Evolutionary conservation across 371 early-diverging fungal species (phyloP).

Genomic region (Rhizopus sp.): DNA sequence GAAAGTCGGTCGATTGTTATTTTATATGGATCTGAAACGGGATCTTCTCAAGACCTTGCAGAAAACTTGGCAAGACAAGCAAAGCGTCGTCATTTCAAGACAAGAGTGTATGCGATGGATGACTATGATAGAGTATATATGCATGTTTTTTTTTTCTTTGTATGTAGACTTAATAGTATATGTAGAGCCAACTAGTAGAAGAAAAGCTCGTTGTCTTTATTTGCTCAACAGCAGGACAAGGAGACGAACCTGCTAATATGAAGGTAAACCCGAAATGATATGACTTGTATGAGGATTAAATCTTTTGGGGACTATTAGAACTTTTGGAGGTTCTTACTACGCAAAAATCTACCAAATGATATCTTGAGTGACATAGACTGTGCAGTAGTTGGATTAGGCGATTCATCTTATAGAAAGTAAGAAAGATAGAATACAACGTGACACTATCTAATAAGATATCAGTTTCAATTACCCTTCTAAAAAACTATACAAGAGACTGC

Average conservation of each 20-base stretch:
- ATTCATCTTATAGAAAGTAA: constrained; percentile 89
- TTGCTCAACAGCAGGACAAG: constrained; percentile 95
- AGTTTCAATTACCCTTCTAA: constrained; percentile 96
- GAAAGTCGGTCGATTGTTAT: constrained; percentile 53
- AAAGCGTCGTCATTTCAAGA: constrained; percentile 71
- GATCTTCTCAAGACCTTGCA: constrained; percentile 81
- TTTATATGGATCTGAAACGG: constrained; percentile 85
- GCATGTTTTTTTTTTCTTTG: not conserved
- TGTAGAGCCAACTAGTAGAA: constrained; percentile 57
- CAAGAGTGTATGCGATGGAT: constrained; percentile 75
- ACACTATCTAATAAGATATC: not conserved
- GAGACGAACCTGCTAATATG: constrained; percentile 93
- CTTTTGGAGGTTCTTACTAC: constrained; percentile 90
- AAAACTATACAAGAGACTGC: constrained; percentile 85
- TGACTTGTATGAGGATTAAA: not conserved
- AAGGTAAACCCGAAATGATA: constrained; percentile 46
- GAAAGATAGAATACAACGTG: not conserved
- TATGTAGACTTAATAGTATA: not conserved
- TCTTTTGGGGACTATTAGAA: constrained; percentile 24
- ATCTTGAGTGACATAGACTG: constrained; percentile 67
- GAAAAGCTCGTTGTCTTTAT: constrained; percentile 84
- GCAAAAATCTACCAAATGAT: constrained; percentile 73
- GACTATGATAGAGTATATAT: constrained; percentile 65
- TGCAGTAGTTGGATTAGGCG: constrained; percentile 94
- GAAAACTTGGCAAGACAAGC: constrained; percentile 79